Percentiles rank a stretch among this genome's conserved stretches.
Conservation (phyloP, 2,329 filamentous ascomycete genomes). For the Cladorrhinum sp. region DNA sequence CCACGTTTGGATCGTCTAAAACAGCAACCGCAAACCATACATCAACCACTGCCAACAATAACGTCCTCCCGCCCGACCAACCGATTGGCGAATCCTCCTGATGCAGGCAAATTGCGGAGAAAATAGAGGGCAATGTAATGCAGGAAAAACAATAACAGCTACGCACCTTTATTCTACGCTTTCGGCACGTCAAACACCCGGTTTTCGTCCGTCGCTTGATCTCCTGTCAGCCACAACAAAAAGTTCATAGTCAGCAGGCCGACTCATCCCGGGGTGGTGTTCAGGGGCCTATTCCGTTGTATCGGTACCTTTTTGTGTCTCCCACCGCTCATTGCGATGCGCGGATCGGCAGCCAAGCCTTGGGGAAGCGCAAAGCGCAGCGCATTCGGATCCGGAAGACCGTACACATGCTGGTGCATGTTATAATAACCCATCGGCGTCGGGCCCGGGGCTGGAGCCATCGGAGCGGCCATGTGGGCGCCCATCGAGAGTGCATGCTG, state of each 20-base stretch:
- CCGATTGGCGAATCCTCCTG: neutral
- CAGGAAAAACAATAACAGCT: conserved; percentile 24
- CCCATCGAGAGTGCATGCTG: conserved; percentile 37
- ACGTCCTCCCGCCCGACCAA: neutral
- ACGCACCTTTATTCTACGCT: conserved; percentile 61
- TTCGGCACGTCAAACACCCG: conserved; percentile 60
- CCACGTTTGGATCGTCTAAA: conserved; percentile 1
- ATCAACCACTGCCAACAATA: neutral
- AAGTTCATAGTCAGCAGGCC: conserved; percentile 29
- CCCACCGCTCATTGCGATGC: conserved; percentile 44
- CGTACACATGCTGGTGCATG: conserved; percentile 41
- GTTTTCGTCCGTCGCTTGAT: conserved; percentile 63
- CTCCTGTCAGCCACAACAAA: conserved; percentile 43
- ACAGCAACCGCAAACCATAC: neutral
- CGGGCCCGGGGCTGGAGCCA: conserved; percentile 37
- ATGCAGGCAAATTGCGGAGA: neutral
- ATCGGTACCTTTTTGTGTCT: conserved; percentile 56
- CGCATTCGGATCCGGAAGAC: conserved; percentile 41
- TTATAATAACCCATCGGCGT: conserved; percentile 44
- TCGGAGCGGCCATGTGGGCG: conserved; percentile 35
- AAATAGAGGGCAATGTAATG: conserved; percentile 7
- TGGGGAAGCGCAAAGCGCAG: conserved; percentile 46
- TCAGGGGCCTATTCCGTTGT: conserved; percentile 9
- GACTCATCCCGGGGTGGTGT: conserved; percentile 9
- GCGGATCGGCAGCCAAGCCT: conserved; percentile 41